Evolutionary conservation across 176 grass and related monocot genomes (phyloP), one percentile per base, ranked within the genome.

Genomic region (Otatea glauca): DNA sequence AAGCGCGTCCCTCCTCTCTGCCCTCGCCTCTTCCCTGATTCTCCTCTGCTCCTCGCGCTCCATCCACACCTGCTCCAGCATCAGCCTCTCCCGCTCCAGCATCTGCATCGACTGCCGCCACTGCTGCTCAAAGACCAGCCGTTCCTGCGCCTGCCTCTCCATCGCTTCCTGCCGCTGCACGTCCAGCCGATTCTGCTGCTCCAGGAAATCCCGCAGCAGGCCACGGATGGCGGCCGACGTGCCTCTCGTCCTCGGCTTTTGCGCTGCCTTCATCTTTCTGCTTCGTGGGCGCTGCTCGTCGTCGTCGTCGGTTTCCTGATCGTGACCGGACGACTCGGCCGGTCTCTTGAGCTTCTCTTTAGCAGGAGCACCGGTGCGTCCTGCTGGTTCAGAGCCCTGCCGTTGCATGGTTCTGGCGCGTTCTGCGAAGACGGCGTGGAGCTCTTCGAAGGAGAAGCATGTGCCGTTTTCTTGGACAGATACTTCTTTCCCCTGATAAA

Each of bases 31-130:
- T 6, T 94, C 96, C 78, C 89, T 91, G 15, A 51, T n/a, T 80
- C 97, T 92, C 84, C 97, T 92, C 82, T 94, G 93, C 85, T 96
- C 97, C 76, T 96, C 93, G 5, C 93, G 92, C 82, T 92, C 86
- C 91, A 83, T 43, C 90, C 97, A 94, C 10, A 78, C 76, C 82
- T 86, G 97, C 85, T 99, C 97, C 65, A 96, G 68, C 91, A 88
- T 65, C 78, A 94, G 21, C 72, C 93, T 76, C 61, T 99, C 97
- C 90, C 75, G 91, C 89, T 99, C 93, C 35, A 99, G 78, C 67
- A 75, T 75, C 81, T 91, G 91, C 93, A 96, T 96, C 44, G 86
- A 83, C 71, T 94, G 86, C 71, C 97, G 86, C 97, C 97, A 96
- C 42, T 89, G 90, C 64, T 81, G 88, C 65, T 99, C 97, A 16